Evolutionary conservation across 352 stramenopile species (phyloP).

Genomic region (Phytophthora syringae): DNA sequence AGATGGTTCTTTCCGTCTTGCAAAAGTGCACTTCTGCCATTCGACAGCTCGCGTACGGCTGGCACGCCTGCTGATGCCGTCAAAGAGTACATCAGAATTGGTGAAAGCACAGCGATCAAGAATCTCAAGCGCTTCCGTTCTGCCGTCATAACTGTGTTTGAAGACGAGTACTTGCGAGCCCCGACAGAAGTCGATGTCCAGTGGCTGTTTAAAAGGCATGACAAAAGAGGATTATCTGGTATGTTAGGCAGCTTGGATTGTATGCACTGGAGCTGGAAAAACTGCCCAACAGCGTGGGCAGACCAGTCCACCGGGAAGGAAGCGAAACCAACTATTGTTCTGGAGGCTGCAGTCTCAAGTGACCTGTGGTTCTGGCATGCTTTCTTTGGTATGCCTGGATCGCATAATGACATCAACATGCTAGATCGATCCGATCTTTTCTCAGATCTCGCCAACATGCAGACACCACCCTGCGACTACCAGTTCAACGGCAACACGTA

Average conservation of each 20-base stretch:
- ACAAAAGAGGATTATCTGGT: neutral
- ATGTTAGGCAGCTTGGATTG: conserved; percentile 19
- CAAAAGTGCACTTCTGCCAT: conserved; percentile 13
- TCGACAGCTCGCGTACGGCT: conserved; percentile 8
- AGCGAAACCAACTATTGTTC: neutral
- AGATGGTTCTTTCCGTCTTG: conserved; percentile 1
- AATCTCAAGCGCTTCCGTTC: neutral
- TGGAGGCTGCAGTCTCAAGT: conserved; percentile 5
- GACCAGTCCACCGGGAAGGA: neutral
- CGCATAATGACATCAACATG: conserved; percentile 7
- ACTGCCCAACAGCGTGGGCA: conserved; percentile 9
- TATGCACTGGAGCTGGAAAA: conserved; percentile 15
- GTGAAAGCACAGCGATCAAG: neutral
- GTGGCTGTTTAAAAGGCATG: neutral
- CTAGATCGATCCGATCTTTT: conserved; percentile 1
- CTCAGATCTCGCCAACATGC: neutral
- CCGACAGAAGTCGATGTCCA: neutral
- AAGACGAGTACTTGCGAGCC: conserved; percentile 1
- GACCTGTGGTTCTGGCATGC: conserved; percentile 12
- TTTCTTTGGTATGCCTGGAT: conserved; percentile 9
- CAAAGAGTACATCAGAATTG: conserved; percentile 5
- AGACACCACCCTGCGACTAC: neutral
- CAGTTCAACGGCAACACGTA: neutral
- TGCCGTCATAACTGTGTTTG: neutral
- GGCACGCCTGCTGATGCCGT: conserved; percentile 8